Base-by-base conservation (phyloP, 2,329 filamentous ascomycete genomes). In the Hypocreales sp. region DNA sequence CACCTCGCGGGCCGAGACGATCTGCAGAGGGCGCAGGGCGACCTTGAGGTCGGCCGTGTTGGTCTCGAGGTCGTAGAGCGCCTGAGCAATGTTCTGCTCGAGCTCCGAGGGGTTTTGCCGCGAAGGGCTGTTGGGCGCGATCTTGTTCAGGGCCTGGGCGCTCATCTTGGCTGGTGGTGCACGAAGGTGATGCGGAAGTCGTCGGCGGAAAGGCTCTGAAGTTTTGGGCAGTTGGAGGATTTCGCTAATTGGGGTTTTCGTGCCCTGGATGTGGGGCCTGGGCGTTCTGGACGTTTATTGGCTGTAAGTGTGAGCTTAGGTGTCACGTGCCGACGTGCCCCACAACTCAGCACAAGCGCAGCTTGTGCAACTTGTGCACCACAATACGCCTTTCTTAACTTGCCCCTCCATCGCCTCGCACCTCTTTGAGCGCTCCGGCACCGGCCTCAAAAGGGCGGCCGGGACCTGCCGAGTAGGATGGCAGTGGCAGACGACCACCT, bases 1-100 rank as follows among this genome's bases (percentile, higher is more conserved):
- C 79, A 98, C 90, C 87, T 98, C 90, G 64, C 86, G 83, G 60
- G 90, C 90, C 67, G 82, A 92, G 61, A 92, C 82, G 65, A 98
- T 86, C 75, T 98, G 90, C 65, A 98, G 78, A 62, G 90, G 90
- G 57, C 90, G 79, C 58, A 98, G 79, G 49, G 84, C 79, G 55
- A 73, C 74, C 80, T 87, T 92, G 67, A 98, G 81, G 67, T 98
- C 90, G 60, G 84, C 71, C 56, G 90, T 93, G 78, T 94, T 94
- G 70, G 77, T 86, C 83, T 98, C 90, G 65, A 98, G 82, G 57
- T 98, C 90, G 72, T 79, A 92, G 45, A 98, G 82, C 67, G 90
- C 90, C 65, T 78, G 80, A 60, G 90, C 90, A 60, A 98, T 92
- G 72, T 68, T 82, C 63, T 72, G 77, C 82, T 98, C 90, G 50